These are phyloP conservation scores for Spirogloea muscicola DNA, from an alignment of 139 green algal species.

Conservation along the genomic window DNA sequence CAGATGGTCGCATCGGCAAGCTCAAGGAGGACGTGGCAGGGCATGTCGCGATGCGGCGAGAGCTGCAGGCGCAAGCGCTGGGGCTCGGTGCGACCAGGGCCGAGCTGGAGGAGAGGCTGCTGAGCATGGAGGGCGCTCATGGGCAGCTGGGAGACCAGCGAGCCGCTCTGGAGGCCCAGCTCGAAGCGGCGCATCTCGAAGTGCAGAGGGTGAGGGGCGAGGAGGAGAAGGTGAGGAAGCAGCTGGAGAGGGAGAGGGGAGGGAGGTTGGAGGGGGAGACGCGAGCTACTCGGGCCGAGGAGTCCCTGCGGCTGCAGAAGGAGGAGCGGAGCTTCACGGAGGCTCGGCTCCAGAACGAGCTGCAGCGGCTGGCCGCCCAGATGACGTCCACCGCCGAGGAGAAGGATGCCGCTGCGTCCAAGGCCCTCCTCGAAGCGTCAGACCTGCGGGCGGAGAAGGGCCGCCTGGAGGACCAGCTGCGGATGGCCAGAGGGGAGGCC, in stretches of 20 bases:
- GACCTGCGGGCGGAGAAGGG: slow-evolving; percentile 14
- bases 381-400: background rate
- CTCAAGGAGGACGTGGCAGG: slow-evolving; percentile 1
- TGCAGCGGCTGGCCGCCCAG: slow-evolving; percentile 16
- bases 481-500: slow-evolving; percentile 1
- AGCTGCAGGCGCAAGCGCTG: background rate
- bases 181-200: background rate
- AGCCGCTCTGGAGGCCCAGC: background rate
- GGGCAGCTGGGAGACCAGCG: background rate
- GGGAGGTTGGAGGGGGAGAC: background rate
- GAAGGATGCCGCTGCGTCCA: background rate
- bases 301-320: background rate
- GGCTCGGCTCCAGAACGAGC: slow-evolving; percentile 4
- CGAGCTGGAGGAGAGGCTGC: background rate
- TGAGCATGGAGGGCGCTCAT: background rate
- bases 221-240: background rate
- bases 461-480: slow-evolving; percentile 10
- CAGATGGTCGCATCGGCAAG: slow-evolving; percentile 2
- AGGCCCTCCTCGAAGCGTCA: slow-evolving; percentile 4
- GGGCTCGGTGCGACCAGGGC: background rate
- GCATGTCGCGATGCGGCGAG: background rate
- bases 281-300: background rate
- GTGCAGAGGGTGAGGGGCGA: background rate
- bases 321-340: background rate
- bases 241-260: slow-evolving; percentile 1